phyloP scores from a whole-genome alignment of 768 basidiomycete genomes.

The Trametes coccinea region DNA sequence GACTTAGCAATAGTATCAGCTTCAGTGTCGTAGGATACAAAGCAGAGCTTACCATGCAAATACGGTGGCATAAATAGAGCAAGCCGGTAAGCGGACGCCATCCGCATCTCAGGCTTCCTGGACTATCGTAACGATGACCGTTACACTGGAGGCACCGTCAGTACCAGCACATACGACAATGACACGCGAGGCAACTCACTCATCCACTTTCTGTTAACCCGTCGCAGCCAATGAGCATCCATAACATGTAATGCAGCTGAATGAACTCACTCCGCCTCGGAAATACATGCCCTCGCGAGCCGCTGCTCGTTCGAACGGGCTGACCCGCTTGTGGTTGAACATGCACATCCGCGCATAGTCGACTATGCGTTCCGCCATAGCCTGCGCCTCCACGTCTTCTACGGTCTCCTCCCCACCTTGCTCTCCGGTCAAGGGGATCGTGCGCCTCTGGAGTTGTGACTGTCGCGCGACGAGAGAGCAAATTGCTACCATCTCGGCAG shows the following conservation, averaged over 20 bases:
- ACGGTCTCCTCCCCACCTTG: constrained; percentile 31
- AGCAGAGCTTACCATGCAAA: not conserved
- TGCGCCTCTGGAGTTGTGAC: constrained; percentile 16
- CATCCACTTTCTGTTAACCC: constrained; percentile 69
- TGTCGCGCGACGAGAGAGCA: constrained; percentile 63
- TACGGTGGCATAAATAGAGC: not conserved
- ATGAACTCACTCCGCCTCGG: constrained; percentile 67
- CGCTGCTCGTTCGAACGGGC: constrained; percentile 76
- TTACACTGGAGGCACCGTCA: constrained; percentile 50
- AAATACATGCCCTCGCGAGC: constrained; percentile 64
- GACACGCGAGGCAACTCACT: constrained; percentile 47
- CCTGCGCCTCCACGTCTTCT: constrained; percentile 64
- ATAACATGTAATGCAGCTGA: not conserved
- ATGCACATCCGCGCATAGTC: constrained; percentile 71
- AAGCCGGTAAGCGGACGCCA: not conserved
- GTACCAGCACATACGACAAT: constrained; percentile 16
- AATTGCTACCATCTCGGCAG: constrained; percentile 67
- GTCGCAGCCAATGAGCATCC: constrained; percentile 1
- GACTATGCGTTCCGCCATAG: constrained; percentile 72
- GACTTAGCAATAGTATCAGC: not conserved
- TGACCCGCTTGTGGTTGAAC: constrained; percentile 60
- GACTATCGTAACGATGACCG: constrained; percentile 67
- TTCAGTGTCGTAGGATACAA: no score
- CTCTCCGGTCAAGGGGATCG: constrained; percentile 6
- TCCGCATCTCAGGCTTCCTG: constrained; percentile 52